Evolutionary conservation across 2,329 filamentous ascomycete genomes (phyloP).

Genomic region (Xylaria sp.): DNA sequence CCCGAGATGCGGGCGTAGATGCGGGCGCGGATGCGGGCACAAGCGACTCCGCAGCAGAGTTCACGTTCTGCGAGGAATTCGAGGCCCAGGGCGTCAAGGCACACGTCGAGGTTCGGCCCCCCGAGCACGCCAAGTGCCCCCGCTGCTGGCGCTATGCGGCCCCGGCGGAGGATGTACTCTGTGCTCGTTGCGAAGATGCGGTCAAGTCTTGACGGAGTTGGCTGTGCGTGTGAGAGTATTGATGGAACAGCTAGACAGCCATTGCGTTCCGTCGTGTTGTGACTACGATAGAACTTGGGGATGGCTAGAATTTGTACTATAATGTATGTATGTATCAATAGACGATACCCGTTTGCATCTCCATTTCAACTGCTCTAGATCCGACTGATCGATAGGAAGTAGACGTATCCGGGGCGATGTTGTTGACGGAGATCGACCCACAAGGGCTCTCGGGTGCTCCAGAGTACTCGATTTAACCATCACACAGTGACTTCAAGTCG

Average conservation of each 20-base stretch:
- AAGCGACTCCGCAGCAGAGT: slow-evolving; percentile 19
- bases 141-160: slow-evolving; percentile 89
- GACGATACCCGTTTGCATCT: slow-evolving; percentile 15
- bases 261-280: neutral
- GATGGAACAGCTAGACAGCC: neutral
- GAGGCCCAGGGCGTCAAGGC: slow-evolving; percentile 46
- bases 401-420: neutral
- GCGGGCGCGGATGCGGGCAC: too few species aligned
- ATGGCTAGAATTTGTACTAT: slow-evolving; percentile 6
- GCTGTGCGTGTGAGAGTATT: neutral
- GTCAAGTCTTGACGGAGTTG: slow-evolving; percentile 44
- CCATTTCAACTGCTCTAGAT: neutral
- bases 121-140: slow-evolving; percentile 71
- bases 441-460: neutral
- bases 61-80: slow-evolving; percentile 48
- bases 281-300: neutral
- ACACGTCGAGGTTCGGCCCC: slow-evolving; percentile 54
- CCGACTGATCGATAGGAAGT: neutral
- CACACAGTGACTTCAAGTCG: too few species aligned
- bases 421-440: neutral
- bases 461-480: too few species aligned
- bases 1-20: slow-evolving; percentile 49
- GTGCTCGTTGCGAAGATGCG: slow-evolving; percentile 73
- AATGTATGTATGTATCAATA: slow-evolving; percentile 13
- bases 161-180: slow-evolving; percentile 69